Base-by-base conservation (phyloP, 257 asterid genomes). In the Solanum chilense region DNA sequence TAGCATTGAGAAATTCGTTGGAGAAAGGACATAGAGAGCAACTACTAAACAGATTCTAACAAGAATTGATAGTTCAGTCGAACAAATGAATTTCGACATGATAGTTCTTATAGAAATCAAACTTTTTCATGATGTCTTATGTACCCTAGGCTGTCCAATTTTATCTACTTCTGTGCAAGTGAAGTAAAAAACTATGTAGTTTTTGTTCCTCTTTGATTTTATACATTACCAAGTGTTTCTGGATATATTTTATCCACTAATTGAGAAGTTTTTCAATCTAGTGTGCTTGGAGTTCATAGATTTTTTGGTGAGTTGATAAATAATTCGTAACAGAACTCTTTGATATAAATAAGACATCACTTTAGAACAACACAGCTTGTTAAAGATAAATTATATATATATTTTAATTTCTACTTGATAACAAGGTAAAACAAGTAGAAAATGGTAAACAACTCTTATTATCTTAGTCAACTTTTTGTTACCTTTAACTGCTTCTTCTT, bases 1-100 rank as follows among this genome's bases (percentile, higher is more conserved):
- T 56, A 87, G 91, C 93, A 96, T 97, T 12, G 93, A 91, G 77
- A 94, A 92, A 81, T 97, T 91, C 91, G 92, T 93, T 58, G 90
- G 94, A 21, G 92, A 87, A 88, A 91, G 93, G 84, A 89, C 86
- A 84, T 86, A 89, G 56, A 47, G 20, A 47, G 78, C 31, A 70
- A 8, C 82, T 71, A 42, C 21, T 64, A 31, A 81, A 21, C 70
- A 14, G 15, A 41, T 12, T 44, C 41, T 78, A 47, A 80, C 84
- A 77, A 47, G 16, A 80, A 15, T 80, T 78, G n/a, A 3, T 78
- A 45, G 68, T 80, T 15, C 29, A 66, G 45, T 78, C 27, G 16
- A 75, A 75, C 31, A 75, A 75, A 11, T 39, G 4, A 5, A 12
- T 41, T 75, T 39, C 33, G 6, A 75, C 56, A 39, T 75, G 56